phyloP scores from a whole-genome alignment of 495 filamentous ascomycete species.

The Aspergillus panamensis region DNA sequence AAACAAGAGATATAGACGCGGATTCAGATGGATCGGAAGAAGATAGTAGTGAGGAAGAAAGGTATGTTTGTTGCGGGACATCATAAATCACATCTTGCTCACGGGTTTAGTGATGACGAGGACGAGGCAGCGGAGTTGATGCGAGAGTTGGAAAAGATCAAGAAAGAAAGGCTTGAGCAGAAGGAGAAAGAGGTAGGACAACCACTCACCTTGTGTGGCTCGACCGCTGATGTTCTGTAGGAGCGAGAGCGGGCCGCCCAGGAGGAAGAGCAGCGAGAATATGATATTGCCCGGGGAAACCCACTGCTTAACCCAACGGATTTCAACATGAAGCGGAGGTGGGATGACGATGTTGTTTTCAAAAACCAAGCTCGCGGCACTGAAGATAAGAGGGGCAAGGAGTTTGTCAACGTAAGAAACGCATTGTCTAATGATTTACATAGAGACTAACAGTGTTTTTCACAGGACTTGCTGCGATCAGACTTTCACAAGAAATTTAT shows the following conservation, averaged over 20 bases:
- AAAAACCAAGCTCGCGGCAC: constrained; percentile 97
- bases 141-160: constrained; percentile 92
- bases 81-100: constrained; percentile 5
- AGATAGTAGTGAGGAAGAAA: constrained; percentile 71
- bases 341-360: constrained; percentile 99
- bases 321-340: constrained; percentile 55
- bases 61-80: constrained; percentile 29
- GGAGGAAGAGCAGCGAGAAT: constrained; percentile 79
- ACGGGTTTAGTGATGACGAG: constrained; percentile 59
- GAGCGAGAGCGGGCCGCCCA: constrained; percentile 70
- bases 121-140: constrained; percentile 89
- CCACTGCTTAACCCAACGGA: constrained; percentile 73
- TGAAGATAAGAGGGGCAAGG: constrained; percentile 88
- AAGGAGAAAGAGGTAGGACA: constrained; percentile 69
- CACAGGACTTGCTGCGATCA: constrained; percentile 80
- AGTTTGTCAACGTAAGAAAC: constrained; percentile 84
- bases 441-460: constrained; percentile 21
- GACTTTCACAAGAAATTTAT: constrained; percentile 99
- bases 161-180: constrained; percentile 80
- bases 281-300: constrained; percentile 88
- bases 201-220: background rate
- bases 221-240: constrained; percentile 33
- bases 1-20: constrained; percentile 85
- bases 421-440: background rate
- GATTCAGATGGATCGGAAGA: constrained; percentile 71